Percentiles rank a stretch among this genome's conserved stretches.
Evolutionary conservation across 306 rosid genomes (phyloP).

Genomic region (Leucaena leucocephala): DNA sequence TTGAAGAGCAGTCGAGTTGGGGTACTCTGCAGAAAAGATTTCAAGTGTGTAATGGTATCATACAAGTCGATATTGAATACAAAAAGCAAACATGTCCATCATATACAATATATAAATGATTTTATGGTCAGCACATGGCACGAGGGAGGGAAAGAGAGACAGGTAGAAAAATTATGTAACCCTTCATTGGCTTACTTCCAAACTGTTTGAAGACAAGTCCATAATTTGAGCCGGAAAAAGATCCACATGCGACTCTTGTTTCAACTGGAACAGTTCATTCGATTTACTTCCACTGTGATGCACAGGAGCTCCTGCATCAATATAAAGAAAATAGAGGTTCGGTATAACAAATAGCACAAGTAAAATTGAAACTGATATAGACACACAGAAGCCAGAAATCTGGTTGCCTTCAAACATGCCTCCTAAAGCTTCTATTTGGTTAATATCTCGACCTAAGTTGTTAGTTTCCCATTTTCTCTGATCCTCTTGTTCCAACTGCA

Average conservation of each 20-base stretch:
- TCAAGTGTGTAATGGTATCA: conserved; percentile 42
- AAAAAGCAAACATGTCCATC: neutral
- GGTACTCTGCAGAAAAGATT: conserved; percentile 62
- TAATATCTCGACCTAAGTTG: conserved; percentile 45
- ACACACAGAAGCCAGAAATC: neutral
- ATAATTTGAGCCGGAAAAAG: conserved; percentile 58
- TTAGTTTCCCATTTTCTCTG: conserved; percentile 42
- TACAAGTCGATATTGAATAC: conserved; percentile 13
- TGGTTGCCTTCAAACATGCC: conserved; percentile 49
- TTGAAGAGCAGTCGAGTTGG: conserved; percentile 71
- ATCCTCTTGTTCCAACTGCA: conserved; percentile 51
- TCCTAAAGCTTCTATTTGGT: conserved; percentile 37
- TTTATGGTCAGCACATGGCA: conserved; percentile 5
- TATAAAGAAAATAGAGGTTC: conserved; percentile 26
- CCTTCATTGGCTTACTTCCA: conserved; percentile 66
- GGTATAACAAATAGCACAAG: conserved; percentile 17
- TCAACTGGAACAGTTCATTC: conserved; percentile 50
- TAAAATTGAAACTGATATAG: conserved; percentile 3
- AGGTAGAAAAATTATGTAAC: conserved; percentile 33
- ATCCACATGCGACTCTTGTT: conserved; percentile 54
- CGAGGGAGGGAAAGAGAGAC: conserved; percentile 33
- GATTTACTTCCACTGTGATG: conserved; percentile 44
- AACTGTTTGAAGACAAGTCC: conserved; percentile 68
- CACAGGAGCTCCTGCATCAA: conserved; percentile 51
- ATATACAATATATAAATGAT: conserved; percentile 6